phyloP scores from a whole-genome alignment of 2,329 filamentous ascomycete genomes.

The Paecilomyces variotii region DNA sequence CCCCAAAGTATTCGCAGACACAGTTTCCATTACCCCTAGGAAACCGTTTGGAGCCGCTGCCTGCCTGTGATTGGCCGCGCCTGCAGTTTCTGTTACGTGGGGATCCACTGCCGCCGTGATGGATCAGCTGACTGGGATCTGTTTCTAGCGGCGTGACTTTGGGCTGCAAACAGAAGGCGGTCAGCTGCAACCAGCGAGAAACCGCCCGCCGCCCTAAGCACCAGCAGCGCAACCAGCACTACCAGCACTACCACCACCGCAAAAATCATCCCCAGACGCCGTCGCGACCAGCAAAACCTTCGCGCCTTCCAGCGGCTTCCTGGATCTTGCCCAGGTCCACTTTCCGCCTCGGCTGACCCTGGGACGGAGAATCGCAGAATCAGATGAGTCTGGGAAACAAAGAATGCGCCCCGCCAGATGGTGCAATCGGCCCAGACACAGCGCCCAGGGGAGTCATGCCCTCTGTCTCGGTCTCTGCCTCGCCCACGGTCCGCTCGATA shows the following conservation, averaged over 20 bases:
- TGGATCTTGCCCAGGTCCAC: neutral
- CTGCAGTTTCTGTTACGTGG: slow-evolving; percentile 32
- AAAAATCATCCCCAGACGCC: neutral
- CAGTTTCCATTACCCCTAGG: slow-evolving; percentile 25
- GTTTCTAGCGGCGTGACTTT: neutral
- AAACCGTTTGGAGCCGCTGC: slow-evolving; percentile 12
- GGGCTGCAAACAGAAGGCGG: neutral
- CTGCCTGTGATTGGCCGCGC: slow-evolving; percentile 18
- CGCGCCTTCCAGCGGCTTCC: neutral
- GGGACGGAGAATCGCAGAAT: neutral
- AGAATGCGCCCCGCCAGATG: neutral
- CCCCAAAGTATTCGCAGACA: neutral
- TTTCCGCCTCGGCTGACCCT: neutral
- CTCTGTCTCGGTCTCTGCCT: no score
- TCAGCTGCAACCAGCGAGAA: neutral
- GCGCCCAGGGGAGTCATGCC: no score
- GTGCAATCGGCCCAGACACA: neutral
- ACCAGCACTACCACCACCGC: no score
- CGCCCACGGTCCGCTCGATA: neutral
- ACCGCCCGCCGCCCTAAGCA: neutral
- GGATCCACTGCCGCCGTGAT: slow-evolving; percentile 8
- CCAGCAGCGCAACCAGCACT: no score
- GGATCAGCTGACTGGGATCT: slow-evolving; percentile 25
- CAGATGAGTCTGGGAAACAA: no score
- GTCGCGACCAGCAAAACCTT: neutral